Conservation (phyloP, 202 grass and related monocot genomes). For the Bolboschoenoplectus hybrid region DNA sequence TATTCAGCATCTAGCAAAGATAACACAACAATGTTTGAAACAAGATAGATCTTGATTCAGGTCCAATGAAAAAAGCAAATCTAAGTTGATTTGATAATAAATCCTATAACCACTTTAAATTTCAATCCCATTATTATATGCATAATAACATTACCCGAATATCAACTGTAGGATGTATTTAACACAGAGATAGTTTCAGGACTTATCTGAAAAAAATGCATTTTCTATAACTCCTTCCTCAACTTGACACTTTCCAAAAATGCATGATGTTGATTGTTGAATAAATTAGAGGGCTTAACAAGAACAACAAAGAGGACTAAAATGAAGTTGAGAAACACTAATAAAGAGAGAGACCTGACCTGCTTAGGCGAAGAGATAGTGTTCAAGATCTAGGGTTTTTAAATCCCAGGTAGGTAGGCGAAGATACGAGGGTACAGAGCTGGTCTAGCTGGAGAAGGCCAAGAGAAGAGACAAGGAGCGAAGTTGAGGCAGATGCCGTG, state of each 20-base stretch:
- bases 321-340: background rate
- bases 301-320: background rate
- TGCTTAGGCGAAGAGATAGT: background rate
- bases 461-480: background rate
- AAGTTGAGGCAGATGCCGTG: background rate
- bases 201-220: background rate
- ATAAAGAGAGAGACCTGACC: background rate
- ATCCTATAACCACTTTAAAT: background rate
- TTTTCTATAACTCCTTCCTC: background rate
- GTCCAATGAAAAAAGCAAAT: background rate
- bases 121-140: background rate
- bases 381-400: slow-evolving; percentile 32
- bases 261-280: background rate
- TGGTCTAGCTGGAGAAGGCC: background rate
- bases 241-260: background rate
- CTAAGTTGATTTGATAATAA: background rate
- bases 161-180: background rate
- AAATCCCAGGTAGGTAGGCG: background rate
- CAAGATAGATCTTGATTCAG: slow-evolving; percentile 11
- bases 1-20: background rate
- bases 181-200: background rate
- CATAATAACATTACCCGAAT: background rate
- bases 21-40: background rate
- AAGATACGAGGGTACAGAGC: slow-evolving; percentile 14
- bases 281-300: background rate